These are phyloP conservation scores for Albophoma yamanashiensis DNA, from an alignment of 2,329 filamentous ascomycete genomes.

Conservation along the genomic window DNA sequence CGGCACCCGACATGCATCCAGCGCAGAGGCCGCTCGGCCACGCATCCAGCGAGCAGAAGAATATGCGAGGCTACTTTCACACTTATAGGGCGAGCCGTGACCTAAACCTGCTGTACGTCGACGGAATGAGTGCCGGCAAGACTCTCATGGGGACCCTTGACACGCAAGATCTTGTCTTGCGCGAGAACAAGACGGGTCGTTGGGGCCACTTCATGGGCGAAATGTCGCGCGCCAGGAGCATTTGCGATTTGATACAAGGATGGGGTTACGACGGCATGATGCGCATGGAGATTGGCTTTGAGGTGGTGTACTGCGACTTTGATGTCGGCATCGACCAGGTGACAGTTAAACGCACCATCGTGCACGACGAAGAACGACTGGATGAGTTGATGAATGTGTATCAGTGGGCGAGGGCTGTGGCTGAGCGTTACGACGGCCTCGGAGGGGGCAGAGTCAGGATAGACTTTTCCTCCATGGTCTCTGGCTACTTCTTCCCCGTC, in stretches of 20 bases:
- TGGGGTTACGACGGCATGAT: slow-evolving; percentile 56
- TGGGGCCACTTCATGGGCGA: slow-evolving; percentile 25
- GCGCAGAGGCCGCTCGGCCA: background rate
- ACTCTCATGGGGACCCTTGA: slow-evolving; percentile 55
- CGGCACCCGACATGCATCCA: background rate
- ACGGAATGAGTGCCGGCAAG: slow-evolving; percentile 61
- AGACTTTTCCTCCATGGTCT: slow-evolving; percentile 41
- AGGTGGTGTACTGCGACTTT: slow-evolving; percentile 60
- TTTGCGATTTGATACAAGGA: slow-evolving; percentile 42
- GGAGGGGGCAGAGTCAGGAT: slow-evolving; percentile 26
- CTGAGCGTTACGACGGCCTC: slow-evolving; percentile 34
- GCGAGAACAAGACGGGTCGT: slow-evolving; percentile 23
- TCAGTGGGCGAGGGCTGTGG: slow-evolving; percentile 29
- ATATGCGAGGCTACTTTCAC: slow-evolving; percentile 48
- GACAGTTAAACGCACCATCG: slow-evolving; percentile 5
- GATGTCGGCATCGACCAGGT: slow-evolving; percentile 26
- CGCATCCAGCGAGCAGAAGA: background rate
- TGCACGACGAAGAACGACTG: background rate
- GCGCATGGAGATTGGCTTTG: slow-evolving; percentile 60
- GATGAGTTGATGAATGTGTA: slow-evolving; percentile 18
- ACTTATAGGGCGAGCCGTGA: slow-evolving; percentile 49
- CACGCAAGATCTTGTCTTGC: slow-evolving; percentile 52
- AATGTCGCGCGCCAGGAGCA: slow-evolving; percentile 34
- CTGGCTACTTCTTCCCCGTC: slow-evolving; percentile 37
- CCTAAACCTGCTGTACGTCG: slow-evolving; percentile 55